Percentiles rank a stretch among this genome's conserved stretches.
Evolutionary conservation across 2,329 filamentous ascomycete genomes (phyloP).

Genomic region (Exophiala xenobiotica): DNA sequence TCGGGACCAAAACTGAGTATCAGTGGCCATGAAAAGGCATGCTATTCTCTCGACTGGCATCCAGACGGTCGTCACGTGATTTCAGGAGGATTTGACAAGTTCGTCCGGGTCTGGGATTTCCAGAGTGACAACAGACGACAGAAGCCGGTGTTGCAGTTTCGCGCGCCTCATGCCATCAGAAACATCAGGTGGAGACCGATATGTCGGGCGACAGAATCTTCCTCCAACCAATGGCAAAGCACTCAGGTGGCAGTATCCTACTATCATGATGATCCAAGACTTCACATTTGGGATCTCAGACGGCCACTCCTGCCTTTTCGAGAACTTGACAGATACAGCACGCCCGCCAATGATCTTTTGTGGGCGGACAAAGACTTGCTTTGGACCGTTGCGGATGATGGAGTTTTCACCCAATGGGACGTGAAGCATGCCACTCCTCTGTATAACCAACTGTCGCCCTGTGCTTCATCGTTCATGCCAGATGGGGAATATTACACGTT

Average conservation of each 20-base stretch:
- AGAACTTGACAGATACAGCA: constrained; percentile 57
- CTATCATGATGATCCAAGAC: constrained; percentile 58
- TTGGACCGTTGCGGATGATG: constrained; percentile 63
- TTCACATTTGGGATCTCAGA: constrained; percentile 66
- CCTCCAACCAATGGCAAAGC: constrained; percentile 57
- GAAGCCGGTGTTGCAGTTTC: constrained; percentile 59
- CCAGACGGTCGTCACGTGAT: constrained; percentile 65
- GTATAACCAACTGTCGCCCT: constrained; percentile 57
- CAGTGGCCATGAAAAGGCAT: constrained; percentile 60
- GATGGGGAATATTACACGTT: constrained; percentile 58
- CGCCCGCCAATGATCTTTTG: constrained; percentile 58
- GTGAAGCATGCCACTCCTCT: constrained; percentile 59
- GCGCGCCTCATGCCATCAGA: constrained; percentile 60
- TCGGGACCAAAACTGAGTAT: constrained; percentile 60
- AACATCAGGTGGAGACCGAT: constrained; percentile 64
- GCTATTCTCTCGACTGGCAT: constrained; percentile 66
- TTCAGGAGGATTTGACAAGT: constrained; percentile 62
- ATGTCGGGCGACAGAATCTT: constrained; percentile 54
- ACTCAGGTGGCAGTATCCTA: constrained; percentile 64
- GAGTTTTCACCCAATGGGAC: constrained; percentile 63
- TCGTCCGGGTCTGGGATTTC: constrained; percentile 65
- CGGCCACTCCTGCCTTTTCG: constrained; percentile 62
- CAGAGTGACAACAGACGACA: constrained; percentile 57
- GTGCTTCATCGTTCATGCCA: constrained; percentile 58
- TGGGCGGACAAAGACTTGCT: constrained; percentile 64